Base-by-base conservation (phyloP, 257 asterid genomes). In the Perilla frutescens region DNA sequence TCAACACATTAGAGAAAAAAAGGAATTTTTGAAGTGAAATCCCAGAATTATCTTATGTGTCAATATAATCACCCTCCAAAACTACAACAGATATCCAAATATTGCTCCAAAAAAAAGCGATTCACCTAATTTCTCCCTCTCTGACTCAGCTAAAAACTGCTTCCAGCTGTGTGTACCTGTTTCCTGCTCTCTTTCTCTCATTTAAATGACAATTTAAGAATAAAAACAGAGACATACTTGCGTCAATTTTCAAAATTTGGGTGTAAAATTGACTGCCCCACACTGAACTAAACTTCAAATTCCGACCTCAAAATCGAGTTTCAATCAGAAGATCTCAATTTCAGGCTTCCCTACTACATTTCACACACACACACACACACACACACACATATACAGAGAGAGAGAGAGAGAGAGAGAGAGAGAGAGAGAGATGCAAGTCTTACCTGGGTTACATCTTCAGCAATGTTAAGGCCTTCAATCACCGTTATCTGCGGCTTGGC, bases 361-460 rank as follows among this genome's bases (percentile, higher is more conserved):
- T 26, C 58, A 43, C 40, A 10, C 15, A 64, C 32, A 15, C 49
- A 13, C n/a, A 44, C 31, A 2, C 37, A 62, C 0, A 43, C 10
- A 20, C 26, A 20, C 3, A 51, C 12, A 68, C 3, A 56, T 7
- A 26, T 3, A 29, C 3, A 1, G 3, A 1, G 3, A n/a, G 7
- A 37, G 14, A 37, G 15, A 40, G 62, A 54, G 36, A 43, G 45
- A 73, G 6, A 43, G 48, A 50, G 8, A 8, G n/a, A 31, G 31
- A 56, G 67, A 36, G 49, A 40, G 55, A 71, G 7, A 57, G 43
- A 62, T 45, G 78, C 48, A 1, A 51, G 39, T 44, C 55, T 51
- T 31, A 89, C 97, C 96, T 91, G 91, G 57, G 87, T 83, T 20
- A 91, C 94, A 86, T 91, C 96, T 14, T 87, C 88, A 29, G 94